Conservation (phyloP, 2,329 filamentous ascomycete species). For the Fusarium luffae region DNA sequence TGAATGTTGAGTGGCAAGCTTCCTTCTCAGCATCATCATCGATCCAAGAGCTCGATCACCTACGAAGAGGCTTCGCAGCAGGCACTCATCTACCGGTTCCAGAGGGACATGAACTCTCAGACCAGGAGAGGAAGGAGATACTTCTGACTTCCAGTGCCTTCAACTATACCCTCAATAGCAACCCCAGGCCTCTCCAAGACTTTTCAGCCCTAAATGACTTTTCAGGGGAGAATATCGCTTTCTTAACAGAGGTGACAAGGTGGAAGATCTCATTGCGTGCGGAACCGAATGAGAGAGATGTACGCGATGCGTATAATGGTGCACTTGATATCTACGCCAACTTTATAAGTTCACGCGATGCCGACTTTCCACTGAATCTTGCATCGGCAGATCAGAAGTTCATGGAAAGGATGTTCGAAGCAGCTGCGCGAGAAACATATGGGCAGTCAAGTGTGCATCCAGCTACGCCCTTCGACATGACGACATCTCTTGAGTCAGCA, state of each 20-base stretch:
- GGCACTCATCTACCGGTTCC: not conserved
- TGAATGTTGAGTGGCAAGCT: constrained; percentile 14
- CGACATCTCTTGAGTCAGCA: not conserved
- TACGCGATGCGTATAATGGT: constrained; percentile 62
- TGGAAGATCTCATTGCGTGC: constrained; percentile 59
- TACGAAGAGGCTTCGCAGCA: not conserved
- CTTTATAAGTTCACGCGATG: constrained; percentile 68
- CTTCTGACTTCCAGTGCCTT: constrained; percentile 70
- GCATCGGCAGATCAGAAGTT: constrained; percentile 62
- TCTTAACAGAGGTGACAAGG: constrained; percentile 66
- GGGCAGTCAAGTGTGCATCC: constrained; percentile 52
- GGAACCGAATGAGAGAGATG: not conserved
- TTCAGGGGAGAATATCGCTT: constrained; percentile 76
- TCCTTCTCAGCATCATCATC: not conserved
- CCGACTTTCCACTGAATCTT: constrained; percentile 74
- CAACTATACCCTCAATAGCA: constrained; percentile 67
- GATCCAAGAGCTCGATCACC: not conserved
- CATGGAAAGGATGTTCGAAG: constrained; percentile 66
- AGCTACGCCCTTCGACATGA: constrained; percentile 51
- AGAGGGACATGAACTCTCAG: not conserved
- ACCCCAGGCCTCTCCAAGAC: constrained; percentile 67
- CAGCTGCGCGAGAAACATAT: constrained; percentile 56
- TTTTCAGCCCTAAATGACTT: constrained; percentile 74
- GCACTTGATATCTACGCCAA: constrained; percentile 71
- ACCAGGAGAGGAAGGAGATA: constrained; percentile 49